Conservation (phyloP, 2,329 filamentous ascomycete genomes). For the Pseudofabraea citricarpa region DNA sequence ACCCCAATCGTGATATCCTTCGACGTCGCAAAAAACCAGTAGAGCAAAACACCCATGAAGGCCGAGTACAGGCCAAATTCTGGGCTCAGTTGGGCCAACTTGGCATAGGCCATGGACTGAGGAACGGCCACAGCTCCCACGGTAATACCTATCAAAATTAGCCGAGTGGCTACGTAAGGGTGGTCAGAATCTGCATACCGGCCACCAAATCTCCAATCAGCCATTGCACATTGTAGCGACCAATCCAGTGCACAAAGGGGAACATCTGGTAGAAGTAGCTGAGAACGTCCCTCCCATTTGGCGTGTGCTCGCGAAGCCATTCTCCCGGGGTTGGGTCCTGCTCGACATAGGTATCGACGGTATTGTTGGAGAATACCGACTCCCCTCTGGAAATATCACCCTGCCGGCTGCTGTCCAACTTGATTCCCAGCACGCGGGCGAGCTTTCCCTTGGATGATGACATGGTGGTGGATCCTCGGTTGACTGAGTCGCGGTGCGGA, state of each 20-base stretch:
- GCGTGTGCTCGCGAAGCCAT: slow-evolving; percentile 63
- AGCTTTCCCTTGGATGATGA: slow-evolving; percentile 55
- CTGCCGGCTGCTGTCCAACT: slow-evolving; percentile 60
- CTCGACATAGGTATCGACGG: slow-evolving; percentile 76
- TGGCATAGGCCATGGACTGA: slow-evolving; percentile 93
- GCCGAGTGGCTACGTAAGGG: background rate
- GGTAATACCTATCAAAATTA: slow-evolving; percentile 49
- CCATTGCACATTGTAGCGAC: slow-evolving; percentile 86
- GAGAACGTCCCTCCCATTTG: slow-evolving; percentile 47
- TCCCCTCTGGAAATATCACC: slow-evolving; percentile 68
- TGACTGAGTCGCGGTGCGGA: no score
- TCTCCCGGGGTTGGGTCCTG: slow-evolving; percentile 71
- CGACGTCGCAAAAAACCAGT: slow-evolving; percentile 97
- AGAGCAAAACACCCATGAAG: slow-evolving; percentile 90
- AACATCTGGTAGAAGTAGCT: slow-evolving; percentile 71
- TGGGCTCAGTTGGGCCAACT: slow-evolving; percentile 71
- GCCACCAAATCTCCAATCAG: slow-evolving; percentile 83
- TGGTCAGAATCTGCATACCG: slow-evolving; percentile 44
- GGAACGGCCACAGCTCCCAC: slow-evolving; percentile 80
- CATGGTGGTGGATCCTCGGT: slow-evolving; percentile 16
- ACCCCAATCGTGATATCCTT: slow-evolving; percentile 98
- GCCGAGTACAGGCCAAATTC: slow-evolving; percentile 91
- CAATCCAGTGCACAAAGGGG: slow-evolving; percentile 86
- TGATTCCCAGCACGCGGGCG: slow-evolving; percentile 79
- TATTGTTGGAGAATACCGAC: slow-evolving; percentile 70